Conservation (phyloP, 805 yeast genomes). For the Starmera caribaea region DNA sequence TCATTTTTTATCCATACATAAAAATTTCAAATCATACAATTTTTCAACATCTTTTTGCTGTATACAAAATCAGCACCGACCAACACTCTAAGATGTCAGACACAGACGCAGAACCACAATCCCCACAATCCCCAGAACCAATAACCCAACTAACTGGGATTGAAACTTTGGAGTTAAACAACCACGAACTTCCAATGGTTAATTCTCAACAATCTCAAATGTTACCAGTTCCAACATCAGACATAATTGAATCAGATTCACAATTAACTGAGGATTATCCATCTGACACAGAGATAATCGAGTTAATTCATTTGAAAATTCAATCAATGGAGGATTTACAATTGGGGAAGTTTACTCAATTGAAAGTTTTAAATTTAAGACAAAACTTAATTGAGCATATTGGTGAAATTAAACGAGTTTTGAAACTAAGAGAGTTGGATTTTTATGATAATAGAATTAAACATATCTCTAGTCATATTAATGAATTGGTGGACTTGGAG, state of each 20-base stretch:
- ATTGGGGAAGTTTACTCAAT: constrained; percentile 42
- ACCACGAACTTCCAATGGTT: background rate
- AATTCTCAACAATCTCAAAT: constrained; percentile 4
- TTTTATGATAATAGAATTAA: constrained; percentile 86
- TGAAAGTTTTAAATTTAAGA: constrained; percentile 62
- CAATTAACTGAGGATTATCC: constrained; percentile 49
- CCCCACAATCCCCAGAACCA: no score
- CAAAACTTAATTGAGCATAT: constrained; percentile 77
- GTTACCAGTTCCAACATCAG: constrained; percentile 28
- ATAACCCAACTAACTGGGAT: no score
- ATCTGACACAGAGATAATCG: constrained; percentile 50
- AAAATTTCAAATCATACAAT: no score
- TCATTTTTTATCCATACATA: no score
- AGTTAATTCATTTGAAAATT: constrained; percentile 63
- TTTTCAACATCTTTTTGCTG: no score
- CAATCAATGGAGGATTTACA: constrained; percentile 51
- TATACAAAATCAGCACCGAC: no score
- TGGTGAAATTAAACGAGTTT: constrained; percentile 54
- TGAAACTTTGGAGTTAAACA: background rate
- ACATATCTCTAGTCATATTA: constrained; percentile 69
- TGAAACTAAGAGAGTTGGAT: constrained; percentile 67
- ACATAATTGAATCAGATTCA: constrained; percentile 56
- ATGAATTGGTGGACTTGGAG: constrained; percentile 44
- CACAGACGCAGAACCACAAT: no score
- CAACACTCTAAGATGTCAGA: no score